phyloP scores from a whole-genome alignment of 306 rosid species.

The Acacia acuminata region DNA sequence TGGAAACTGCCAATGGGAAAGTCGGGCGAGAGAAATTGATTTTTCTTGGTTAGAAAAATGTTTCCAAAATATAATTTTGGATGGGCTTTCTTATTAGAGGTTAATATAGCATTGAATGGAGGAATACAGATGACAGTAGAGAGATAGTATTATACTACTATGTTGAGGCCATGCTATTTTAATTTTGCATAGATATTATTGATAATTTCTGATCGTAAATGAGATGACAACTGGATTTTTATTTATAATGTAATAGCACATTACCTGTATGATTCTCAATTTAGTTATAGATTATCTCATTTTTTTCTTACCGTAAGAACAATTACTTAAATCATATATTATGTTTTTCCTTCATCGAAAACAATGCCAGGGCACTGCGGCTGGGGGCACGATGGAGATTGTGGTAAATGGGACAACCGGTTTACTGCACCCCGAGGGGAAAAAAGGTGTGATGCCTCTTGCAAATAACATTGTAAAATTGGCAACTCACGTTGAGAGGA shows the following conservation, averaged over 20 bases:
- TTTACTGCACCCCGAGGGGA: slow-evolving; percentile 75
- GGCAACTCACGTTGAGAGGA: slow-evolving; percentile 85
- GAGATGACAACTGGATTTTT: not conserved
- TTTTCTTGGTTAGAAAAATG: not conserved
- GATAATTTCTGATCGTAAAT: not conserved
- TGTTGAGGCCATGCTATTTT: not conserved
- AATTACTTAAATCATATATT: not conserved
- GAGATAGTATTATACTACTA: not conserved
- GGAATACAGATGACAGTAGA: not conserved
- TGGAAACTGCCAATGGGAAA: not conserved
- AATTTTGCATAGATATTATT: not conserved
- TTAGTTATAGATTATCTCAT: not conserved
- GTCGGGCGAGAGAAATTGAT: not conserved
- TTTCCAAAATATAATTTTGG: not conserved
- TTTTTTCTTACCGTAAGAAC: not conserved
- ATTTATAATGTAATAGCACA: not conserved
- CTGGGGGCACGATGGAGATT: slow-evolving; percentile 94
- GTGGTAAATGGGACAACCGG: slow-evolving; percentile 84
- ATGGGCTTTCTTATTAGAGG: not conserved
- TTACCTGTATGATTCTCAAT: no score
- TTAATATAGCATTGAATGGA: not conserved
- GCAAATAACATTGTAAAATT: slow-evolving; percentile 76
- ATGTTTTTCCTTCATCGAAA: not conserved
- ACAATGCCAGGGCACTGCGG: slow-evolving; percentile 74
- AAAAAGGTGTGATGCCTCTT: slow-evolving; percentile 71